Conservation (phyloP, 495 filamentous ascomycete genomes). For the Thozetella sp. region DNA sequence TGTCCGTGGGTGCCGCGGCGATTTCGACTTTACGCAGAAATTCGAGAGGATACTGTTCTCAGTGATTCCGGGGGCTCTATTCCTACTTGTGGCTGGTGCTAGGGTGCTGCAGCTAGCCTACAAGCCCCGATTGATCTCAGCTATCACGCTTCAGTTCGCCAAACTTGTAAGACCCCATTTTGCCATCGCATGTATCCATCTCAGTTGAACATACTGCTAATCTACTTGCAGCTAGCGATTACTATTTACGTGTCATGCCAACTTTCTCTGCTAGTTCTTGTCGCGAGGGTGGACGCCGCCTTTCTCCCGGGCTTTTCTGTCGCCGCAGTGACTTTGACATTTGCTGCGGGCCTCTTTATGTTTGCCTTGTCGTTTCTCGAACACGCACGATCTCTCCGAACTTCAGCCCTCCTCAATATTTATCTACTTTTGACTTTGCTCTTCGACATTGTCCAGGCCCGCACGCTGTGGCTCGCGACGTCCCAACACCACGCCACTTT, state of each 20-base stretch:
- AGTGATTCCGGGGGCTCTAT: constrained; percentile 46
- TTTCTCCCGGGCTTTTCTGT: constrained; percentile 17
- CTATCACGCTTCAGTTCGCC: neutral
- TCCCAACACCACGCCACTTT: constrained; percentile 11
- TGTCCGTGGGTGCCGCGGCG: constrained; percentile 8
- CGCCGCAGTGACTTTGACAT: constrained; percentile 23
- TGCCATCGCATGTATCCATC: neutral
- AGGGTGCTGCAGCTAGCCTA: neutral
- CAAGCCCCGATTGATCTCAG: neutral
- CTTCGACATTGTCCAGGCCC: constrained; percentile 37
- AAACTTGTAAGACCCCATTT: neutral
- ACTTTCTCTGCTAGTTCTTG: neutral
- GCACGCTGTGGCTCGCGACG: constrained; percentile 37
- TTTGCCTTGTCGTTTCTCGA: constrained; percentile 29
- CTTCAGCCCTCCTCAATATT: constrained; percentile 38
- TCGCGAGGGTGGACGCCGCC: constrained; percentile 5
- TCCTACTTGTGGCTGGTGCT: constrained; percentile 33
- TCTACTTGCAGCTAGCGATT: neutral
- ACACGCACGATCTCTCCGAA: constrained; percentile 33
- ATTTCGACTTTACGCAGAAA: constrained; percentile 62
- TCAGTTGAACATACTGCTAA: neutral
- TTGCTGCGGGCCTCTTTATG: constrained; percentile 29
- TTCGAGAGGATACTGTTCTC: constrained; percentile 59
- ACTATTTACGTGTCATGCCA: neutral
- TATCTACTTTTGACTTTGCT: constrained; percentile 42